Conservation (phyloP, 23 red algal species). For the Gracilaria vermiculophylla region DNA sequence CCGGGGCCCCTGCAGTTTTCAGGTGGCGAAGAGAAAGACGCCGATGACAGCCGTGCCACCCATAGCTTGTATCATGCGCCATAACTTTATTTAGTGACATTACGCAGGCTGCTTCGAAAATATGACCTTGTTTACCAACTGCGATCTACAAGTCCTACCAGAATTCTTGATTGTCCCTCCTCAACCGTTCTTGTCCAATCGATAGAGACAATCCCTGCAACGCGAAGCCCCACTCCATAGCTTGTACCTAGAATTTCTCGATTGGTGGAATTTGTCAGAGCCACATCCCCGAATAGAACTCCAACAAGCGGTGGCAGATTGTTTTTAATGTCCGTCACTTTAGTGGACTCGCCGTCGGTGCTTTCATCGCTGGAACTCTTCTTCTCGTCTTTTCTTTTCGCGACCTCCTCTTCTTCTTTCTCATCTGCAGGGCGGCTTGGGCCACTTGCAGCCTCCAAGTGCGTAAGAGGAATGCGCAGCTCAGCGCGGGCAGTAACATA, state of each 20-base stretch:
- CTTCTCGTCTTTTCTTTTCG: background rate
- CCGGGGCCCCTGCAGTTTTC: slow-evolving; percentile 73
- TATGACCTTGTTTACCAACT: slow-evolving; percentile 23
- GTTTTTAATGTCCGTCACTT: background rate
- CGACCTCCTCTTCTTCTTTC: background rate
- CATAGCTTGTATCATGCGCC: no score
- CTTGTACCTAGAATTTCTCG: slow-evolving; percentile 31
- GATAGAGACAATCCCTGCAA: slow-evolving; percentile 50
- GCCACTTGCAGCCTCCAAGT: background rate
- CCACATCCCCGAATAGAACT: slow-evolving; percentile 60
- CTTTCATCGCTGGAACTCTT: background rate
- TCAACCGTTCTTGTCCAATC: slow-evolving; percentile 49
- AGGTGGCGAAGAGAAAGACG: slow-evolving; percentile 61
- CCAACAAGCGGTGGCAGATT: slow-evolving; percentile 52
- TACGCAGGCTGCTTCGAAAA: background rate
- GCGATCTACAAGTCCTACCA: slow-evolving; percentile 55
- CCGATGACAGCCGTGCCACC: no score
- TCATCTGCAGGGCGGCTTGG: background rate
- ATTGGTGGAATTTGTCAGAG: background rate
- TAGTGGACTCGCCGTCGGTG: background rate
- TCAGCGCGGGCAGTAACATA: slow-evolving; percentile 45
- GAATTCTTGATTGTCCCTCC: slow-evolving; percentile 28
- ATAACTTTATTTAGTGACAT: background rate
- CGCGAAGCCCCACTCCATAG: slow-evolving; percentile 54
- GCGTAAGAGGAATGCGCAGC: slow-evolving; percentile 48